Conservation (phyloP, 1,284 basidiomycete genomes). For the Malassezia brasiliensis region DNA sequence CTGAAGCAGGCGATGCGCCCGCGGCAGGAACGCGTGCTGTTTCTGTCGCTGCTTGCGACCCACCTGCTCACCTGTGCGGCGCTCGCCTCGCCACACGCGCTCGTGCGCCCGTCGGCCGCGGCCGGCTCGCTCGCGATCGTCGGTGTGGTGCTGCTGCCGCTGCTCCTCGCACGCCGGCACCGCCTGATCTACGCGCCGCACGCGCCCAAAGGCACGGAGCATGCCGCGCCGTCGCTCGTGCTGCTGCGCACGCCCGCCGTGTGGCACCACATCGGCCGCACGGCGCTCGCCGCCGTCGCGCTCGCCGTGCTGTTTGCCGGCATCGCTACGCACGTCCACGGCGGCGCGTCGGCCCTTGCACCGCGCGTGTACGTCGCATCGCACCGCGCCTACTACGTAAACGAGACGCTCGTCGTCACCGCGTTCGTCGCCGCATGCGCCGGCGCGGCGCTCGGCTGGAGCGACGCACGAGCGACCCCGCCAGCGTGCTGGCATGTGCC, state of each 20-base stretch:
- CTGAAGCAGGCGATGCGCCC: constrained; percentile 22
- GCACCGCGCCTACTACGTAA: constrained; percentile 29
- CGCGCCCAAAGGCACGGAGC: not conserved
- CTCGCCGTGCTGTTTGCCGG: constrained; percentile 15
- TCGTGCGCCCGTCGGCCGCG: constrained; percentile 5
- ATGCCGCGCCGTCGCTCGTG: not conserved
- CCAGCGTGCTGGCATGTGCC: constrained; percentile 16
- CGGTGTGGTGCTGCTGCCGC: constrained; percentile 10
- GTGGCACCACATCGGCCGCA: constrained; percentile 3
- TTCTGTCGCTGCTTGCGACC: constrained; percentile 21
- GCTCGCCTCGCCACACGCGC: constrained; percentile 9
- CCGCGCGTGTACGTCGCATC: constrained; percentile 25
- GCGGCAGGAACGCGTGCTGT: constrained; percentile 30
- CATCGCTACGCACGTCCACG: constrained; percentile 4
- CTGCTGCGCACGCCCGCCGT: not conserved
- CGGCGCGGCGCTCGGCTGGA: constrained; percentile 18
- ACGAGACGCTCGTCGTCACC: constrained; percentile 28
- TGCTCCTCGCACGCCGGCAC: constrained; percentile 19
- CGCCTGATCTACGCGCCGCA: not conserved
- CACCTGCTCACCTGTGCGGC: constrained; percentile 20
- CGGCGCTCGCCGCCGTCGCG: constrained; percentile 15
- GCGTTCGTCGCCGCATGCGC: constrained; percentile 14
- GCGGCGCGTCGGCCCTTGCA: constrained; percentile 1
- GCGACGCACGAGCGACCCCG: constrained; percentile 16
- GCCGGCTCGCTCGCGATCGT: constrained; percentile 14